A percentile compares a stretch with the other conserved stretches of the same genome.
Conservation (phyloP, 805 yeast species). For the Spencermartinsiella europaea region DNA sequence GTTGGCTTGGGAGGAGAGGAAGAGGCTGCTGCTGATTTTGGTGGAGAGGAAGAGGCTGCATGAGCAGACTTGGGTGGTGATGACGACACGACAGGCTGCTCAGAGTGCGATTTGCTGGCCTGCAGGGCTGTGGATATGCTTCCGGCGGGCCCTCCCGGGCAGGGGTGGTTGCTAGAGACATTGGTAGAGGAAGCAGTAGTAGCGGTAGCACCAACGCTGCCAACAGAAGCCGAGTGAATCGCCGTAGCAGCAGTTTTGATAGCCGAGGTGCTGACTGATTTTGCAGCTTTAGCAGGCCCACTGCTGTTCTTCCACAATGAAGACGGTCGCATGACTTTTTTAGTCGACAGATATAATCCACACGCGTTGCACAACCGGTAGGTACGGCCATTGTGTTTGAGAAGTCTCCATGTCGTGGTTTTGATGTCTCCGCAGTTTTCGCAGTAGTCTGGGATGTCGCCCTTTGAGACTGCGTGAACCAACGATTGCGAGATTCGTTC, state of each 20-base stretch:
- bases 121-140: neutral
- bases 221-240: neutral
- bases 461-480: slow-evolving; percentile 17
- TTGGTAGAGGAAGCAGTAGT: neutral
- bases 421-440: slow-evolving; percentile 30
- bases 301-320: slow-evolving; percentile 19
- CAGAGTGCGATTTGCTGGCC: neutral
- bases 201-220: neutral
- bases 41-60: neutral
- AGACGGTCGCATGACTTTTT: slow-evolving; percentile 23
- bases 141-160: neutral
- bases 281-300: neutral
- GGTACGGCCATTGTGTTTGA: slow-evolving; percentile 15
- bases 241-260: neutral
- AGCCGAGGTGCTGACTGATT: neutral
- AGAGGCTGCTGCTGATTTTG: neutral
- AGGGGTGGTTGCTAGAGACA: neutral
- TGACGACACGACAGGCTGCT: neutral
- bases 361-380: slow-evolving; percentile 26
- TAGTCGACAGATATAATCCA: slow-evolving; percentile 22
- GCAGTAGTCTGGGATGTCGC: slow-evolving; percentile 26
- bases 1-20: neutral
- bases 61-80: neutral
- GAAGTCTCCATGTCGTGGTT: slow-evolving; percentile 29
- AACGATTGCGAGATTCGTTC: slow-evolving; percentile 6